These are phyloP conservation scores for Fusarium virguliforme DNA, from an alignment of 2,329 filamentous ascomycete species.

Conservation along the genomic window DNA sequence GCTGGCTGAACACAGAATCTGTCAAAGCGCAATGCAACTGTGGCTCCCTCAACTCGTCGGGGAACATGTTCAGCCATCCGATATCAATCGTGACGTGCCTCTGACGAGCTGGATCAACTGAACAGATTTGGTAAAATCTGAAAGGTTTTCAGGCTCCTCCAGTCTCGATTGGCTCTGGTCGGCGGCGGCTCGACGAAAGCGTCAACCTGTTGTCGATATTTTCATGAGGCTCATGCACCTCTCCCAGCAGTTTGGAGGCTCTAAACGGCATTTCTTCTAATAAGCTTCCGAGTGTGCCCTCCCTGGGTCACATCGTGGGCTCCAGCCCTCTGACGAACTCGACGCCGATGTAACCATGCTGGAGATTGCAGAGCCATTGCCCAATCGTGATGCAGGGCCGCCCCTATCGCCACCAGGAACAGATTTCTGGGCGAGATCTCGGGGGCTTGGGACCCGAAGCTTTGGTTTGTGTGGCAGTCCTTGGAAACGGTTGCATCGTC, in stretches of 20 bases:
- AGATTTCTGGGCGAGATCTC: slow-evolving; percentile 25
- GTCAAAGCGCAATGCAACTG: slow-evolving; percentile 22
- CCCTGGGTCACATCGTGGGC: slow-evolving; percentile 38
- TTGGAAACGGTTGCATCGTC: slow-evolving; percentile 29
- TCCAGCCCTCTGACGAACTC: slow-evolving; percentile 20
- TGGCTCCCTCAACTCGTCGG: slow-evolving; percentile 27
- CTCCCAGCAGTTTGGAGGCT: slow-evolving; percentile 30
- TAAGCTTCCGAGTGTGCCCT: slow-evolving; percentile 18
- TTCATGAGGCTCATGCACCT: slow-evolving; percentile 40
- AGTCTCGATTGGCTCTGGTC: slow-evolving; percentile 17
- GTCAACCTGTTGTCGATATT: slow-evolving; percentile 25
- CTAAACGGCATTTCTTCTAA: slow-evolving; percentile 20
- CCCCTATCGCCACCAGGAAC: slow-evolving; percentile 43
- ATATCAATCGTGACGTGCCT: slow-evolving; percentile 36
- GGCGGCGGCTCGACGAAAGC: slow-evolving; percentile 9
- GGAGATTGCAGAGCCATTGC: slow-evolving; percentile 31
- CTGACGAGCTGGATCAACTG: slow-evolving; percentile 28
- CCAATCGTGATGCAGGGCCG: slow-evolving; percentile 28
- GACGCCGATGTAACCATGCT: slow-evolving; percentile 41
- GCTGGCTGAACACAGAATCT: slow-evolving; percentile 23
- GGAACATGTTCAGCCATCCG: slow-evolving; percentile 26
- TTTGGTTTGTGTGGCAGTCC: slow-evolving; percentile 20
- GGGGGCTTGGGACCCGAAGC: slow-evolving; percentile 21
- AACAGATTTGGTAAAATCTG: slow-evolving; percentile 2
- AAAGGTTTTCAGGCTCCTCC: slow-evolving; percentile 15